Base-by-base conservation (phyloP, 2,329 filamentous ascomycete species). In the Zalaria obscura region DNA sequence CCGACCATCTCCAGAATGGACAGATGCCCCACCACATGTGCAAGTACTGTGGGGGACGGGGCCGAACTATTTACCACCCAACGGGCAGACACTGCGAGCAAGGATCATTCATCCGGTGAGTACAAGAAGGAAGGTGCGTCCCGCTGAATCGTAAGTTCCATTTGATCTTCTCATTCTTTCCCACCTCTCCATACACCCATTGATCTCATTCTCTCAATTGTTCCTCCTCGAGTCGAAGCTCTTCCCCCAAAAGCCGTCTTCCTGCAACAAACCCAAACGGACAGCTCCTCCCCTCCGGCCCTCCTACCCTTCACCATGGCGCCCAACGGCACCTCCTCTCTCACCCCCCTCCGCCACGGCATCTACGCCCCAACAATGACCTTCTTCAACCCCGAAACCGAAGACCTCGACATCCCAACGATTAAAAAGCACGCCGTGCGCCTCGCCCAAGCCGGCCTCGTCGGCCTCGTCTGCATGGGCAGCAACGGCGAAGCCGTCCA, bases 301-400 rank as follows among this genome's bases (percentile, higher is more conserved):
- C 40, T 32, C 29, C 36, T 35, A 39, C 27, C n/a, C 35, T 18
- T 41, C 45, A 47, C 36, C 10, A 65, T 55, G 62, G 56, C 51
- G 43, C 43, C 56, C 42, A 54, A 50, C 40, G 48, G 47, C 41
- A 28, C 40, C 10, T 38, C 42, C 29, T 40, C 40, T 5, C 48
- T 60, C 45, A 72, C 67, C n/a, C 70, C 79, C 48, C 74, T 93
- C 42, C 80, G 82, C 36, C 80, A 80, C 55, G 84, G 85, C 58
- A 87, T 91, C 59, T 93, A 91, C 62, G 83, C 83, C 45, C 86
- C 86, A 26, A 89, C 83, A 46, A 85, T 91, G 78, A 93, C 85
- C 54, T 93, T 93, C 62, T 93, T 93, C 68, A 69, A 89, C 63
- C 72, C 80, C 5, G 73, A 80, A 49, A 91, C 83, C 36, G 86